Conservation (phyloP, 768 basidiomycete species). For the Nevesoporus exiguus region DNA sequence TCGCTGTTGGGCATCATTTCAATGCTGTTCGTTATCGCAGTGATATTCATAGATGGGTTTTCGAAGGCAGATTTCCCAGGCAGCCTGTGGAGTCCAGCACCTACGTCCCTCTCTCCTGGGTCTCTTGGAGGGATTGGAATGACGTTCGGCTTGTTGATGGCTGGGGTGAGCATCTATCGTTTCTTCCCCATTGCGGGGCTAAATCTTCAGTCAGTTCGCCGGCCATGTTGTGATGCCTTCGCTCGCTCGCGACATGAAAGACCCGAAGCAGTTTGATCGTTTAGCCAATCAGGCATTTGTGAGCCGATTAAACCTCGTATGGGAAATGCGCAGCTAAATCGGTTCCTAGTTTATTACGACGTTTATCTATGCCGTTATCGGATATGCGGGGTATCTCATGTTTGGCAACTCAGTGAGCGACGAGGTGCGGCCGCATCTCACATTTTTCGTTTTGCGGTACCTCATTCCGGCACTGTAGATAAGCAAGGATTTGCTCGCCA, state of each 20-base stretch:
- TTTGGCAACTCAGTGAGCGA: conserved; percentile 77
- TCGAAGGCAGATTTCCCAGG: conserved; percentile 74
- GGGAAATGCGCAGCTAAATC: neutral
- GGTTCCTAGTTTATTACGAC: conserved; percentile 55
- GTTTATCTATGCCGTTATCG: conserved; percentile 59
- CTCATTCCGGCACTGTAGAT: conserved; percentile 46
- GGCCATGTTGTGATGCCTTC: conserved; percentile 95
- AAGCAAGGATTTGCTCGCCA: conserved; percentile 74
- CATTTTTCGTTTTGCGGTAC: neutral
- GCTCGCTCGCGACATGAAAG: conserved; percentile 83
- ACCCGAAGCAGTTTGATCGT: conserved; percentile 72
- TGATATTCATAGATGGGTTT: conserved; percentile 81
- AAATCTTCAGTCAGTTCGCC: conserved; percentile 54
- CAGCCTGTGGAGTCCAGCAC: conserved; percentile 71
- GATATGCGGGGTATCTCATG: conserved; percentile 91
- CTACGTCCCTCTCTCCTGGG: conserved; percentile 57
- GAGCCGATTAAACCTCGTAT: conserved; percentile 26
- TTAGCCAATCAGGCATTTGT: conserved; percentile 90
- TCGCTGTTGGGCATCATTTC: conserved; percentile 85
- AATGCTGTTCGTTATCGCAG: conserved; percentile 66
- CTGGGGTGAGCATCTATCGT: conserved; percentile 56
- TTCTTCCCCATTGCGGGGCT: neutral
- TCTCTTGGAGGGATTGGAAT: conserved; percentile 62
- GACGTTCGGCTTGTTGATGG: conserved; percentile 88
- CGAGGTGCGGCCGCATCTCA: conserved; percentile 49